These are phyloP conservation scores for Fusarium papillatum DNA, from an alignment of 2,329 filamentous ascomycete species.

Conservation along the genomic window DNA sequence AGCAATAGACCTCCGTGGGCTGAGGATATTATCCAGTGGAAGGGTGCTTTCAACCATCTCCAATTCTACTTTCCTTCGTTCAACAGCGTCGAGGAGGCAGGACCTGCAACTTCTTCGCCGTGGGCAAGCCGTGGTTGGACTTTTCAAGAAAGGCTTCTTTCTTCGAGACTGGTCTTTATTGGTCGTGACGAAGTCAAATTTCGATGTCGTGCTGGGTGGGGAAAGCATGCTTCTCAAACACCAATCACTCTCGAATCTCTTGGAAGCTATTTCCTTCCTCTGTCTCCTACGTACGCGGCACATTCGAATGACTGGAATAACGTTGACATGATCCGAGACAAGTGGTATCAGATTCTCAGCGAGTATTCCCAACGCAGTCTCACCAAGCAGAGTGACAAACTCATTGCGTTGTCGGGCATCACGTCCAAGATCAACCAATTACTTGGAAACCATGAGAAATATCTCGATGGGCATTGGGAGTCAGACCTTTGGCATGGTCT, in stretches of 20 bases:
- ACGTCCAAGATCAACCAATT: neutral
- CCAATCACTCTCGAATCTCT: neutral
- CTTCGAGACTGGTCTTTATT: neutral
- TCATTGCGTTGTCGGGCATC: neutral
- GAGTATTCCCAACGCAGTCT: slow-evolving; percentile 12
- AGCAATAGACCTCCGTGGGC: neutral
- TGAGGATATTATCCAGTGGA: neutral
- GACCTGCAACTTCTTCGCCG: neutral
- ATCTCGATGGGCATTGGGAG: neutral
- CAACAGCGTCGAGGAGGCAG: neutral
- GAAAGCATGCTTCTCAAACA: neutral
- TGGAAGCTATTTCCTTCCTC: neutral
- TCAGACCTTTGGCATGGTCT: neutral
- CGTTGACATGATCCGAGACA: neutral
- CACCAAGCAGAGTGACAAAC: slow-evolving; percentile 16
- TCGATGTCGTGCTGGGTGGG: neutral
- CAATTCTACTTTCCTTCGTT: neutral
- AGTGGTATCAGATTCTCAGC: slow-evolving; percentile 13
- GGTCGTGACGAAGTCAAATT: neutral
- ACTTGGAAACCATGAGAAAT: neutral
- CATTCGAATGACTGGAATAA: neutral
- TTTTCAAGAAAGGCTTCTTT: neutral
- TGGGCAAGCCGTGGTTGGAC: neutral
- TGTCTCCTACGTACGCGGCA: neutral
- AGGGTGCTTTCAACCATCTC: neutral